Evolutionary conservation across 805 yeast species (phyloP).

Genomic region (Wickerhamiella kurtzmanii): DNA sequence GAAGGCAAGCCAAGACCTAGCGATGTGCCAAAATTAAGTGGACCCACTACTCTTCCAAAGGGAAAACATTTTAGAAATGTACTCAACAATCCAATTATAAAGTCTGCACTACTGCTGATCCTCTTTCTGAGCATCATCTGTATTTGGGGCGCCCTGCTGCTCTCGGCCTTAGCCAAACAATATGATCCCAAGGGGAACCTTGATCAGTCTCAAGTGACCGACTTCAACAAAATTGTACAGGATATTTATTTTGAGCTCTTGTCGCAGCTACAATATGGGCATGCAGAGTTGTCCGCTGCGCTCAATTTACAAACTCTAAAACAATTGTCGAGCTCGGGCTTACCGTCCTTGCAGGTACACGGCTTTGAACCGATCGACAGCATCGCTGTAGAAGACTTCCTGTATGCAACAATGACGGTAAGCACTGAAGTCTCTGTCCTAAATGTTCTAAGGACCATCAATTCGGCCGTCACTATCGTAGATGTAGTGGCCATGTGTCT

Average conservation of each 20-base stretch:
- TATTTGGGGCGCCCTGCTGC: neutral
- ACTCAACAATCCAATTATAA: neutral
- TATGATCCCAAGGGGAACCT: too few species aligned
- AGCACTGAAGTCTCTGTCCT: neutral
- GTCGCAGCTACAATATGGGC: neutral
- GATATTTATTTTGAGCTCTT: slow-evolving; percentile 5
- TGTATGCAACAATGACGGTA: neutral
- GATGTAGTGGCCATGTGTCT: neutral
- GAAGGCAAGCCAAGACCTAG: too few species aligned
- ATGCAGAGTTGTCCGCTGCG: neutral
- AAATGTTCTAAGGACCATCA: neutral
- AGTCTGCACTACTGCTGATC: neutral
- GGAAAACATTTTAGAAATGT: neutral
- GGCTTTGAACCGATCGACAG: neutral
- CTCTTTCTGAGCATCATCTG: neutral
- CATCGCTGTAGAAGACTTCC: neutral
- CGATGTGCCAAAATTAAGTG: too few species aligned
- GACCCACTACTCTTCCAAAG: too few species aligned
- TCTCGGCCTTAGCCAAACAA: neutral
- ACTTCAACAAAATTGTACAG: slow-evolving; percentile 9
- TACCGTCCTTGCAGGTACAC: neutral
- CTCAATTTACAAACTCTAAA: neutral
- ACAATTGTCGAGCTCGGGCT: neutral
- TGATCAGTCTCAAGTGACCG: too few species aligned
- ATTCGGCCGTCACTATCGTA: neutral